Conservation (phyloP, 2,329 filamentous ascomycete species). For the Neofusicoccum cordaticola region DNA sequence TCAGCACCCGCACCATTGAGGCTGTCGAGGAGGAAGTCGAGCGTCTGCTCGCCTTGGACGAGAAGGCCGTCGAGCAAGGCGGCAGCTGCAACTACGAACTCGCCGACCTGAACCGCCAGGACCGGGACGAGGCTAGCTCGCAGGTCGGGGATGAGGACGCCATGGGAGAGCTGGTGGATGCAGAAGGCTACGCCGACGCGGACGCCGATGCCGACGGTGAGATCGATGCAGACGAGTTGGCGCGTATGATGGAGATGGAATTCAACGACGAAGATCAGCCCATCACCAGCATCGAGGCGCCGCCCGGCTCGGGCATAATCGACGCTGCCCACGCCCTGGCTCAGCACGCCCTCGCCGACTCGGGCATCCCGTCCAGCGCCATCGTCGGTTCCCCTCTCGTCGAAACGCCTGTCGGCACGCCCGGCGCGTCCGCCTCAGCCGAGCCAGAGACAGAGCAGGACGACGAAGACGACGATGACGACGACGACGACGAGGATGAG, state of each 20-base stretch:
- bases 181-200: constrained; percentile 47
- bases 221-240: constrained; percentile 37
- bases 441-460: constrained; percentile 26
- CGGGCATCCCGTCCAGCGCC: constrained; percentile 11
- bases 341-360: constrained; percentile 34
- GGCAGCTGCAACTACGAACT: constrained; percentile 60
- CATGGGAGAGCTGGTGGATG: constrained; percentile 39
- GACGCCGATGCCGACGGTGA: constrained; percentile 36
- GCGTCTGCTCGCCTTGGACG: constrained; percentile 68
- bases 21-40: constrained; percentile 79
- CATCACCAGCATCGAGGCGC: constrained; percentile 20
- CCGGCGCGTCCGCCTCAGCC: constrained; percentile 18
- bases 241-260: constrained; percentile 30
- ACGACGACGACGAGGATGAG: constrained; percentile 42
- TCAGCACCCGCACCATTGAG: constrained; percentile 79
- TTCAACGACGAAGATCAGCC: constrained; percentile 33
- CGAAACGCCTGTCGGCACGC: constrained; percentile 30
- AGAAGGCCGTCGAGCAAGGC: constrained; percentile 49
- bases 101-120: constrained; percentile 34
- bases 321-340: constrained; percentile 32
- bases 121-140: constrained; percentile 16
- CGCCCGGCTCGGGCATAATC: constrained; percentile 23
- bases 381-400: constrained; percentile 22
- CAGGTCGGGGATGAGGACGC: constrained; percentile 27
- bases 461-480: constrained; percentile 41